Conservation (phyloP, 2,329 filamentous ascomycete species). For the Epichloe coenophiala region DNA sequence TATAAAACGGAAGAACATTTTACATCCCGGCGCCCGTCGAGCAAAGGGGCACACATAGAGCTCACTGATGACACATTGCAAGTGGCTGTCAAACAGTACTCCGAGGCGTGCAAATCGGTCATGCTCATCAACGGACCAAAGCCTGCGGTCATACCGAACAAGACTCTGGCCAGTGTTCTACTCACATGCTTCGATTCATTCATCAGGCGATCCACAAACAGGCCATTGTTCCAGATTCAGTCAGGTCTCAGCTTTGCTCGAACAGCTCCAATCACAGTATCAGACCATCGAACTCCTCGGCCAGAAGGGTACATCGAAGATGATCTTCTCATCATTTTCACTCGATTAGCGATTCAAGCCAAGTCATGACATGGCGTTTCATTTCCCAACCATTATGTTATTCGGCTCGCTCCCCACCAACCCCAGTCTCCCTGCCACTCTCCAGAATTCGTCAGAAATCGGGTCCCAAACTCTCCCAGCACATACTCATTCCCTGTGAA, state of each 20-base stretch:
- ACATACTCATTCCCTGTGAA: slow-evolving; percentile 13
- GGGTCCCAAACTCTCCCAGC: slow-evolving; percentile 8
- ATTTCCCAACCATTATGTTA: slow-evolving; percentile 53
- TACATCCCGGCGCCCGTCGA: slow-evolving; percentile 25
- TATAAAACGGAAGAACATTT: slow-evolving; percentile 49
- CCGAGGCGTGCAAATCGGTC: slow-evolving; percentile 39
- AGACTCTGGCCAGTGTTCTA: slow-evolving; percentile 49
- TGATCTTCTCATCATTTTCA: slow-evolving; percentile 50
- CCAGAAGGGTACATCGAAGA: slow-evolving; percentile 37
- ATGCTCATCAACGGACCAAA: slow-evolving; percentile 28
- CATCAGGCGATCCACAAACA: slow-evolving; percentile 49
- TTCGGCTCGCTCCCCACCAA: slow-evolving; percentile 27
- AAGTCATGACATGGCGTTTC: slow-evolving; percentile 58
- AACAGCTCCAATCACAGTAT: slow-evolving; percentile 26
- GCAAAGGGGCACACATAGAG: slow-evolving; percentile 11
- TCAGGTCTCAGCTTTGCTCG: slow-evolving; percentile 38
- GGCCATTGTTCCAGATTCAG: slow-evolving; percentile 49
- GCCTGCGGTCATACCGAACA: slow-evolving; percentile 33
- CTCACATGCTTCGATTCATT: slow-evolving; percentile 58
- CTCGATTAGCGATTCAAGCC: slow-evolving; percentile 48
- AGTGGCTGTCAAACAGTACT: slow-evolving; percentile 46
- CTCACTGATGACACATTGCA: slow-evolving; percentile 36
- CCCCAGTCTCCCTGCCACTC: slow-evolving; percentile 22
- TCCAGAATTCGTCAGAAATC: slow-evolving; percentile 13
- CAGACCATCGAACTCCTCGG: slow-evolving; percentile 3